Base-by-base conservation (phyloP, 1,284 basidiomycete species). In the Phellopilus nigrolimitatus region DNA sequence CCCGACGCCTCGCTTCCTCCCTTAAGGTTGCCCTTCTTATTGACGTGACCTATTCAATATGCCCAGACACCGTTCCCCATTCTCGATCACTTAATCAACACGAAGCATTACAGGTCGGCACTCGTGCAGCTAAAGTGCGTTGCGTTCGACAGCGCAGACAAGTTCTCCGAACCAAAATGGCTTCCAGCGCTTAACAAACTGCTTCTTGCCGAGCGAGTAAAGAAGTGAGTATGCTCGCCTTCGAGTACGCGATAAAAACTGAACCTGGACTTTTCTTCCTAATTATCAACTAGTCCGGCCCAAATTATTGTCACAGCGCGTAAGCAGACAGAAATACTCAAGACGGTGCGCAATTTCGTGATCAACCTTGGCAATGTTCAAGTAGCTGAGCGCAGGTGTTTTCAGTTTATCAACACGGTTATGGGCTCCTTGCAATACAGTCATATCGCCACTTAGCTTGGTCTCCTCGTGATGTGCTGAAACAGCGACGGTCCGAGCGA, bases 131-230 rank as follows among this genome's bases (percentile, higher is more conserved):
- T 43, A 2, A 43, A 27, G 28, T 43, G 41, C 28, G 15, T 27
- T 15, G 41, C 27, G 10, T 43, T 43, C 41, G 41, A 43, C 21
- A 24, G 10, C 15, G 41, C 41, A 27, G 41, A 43, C 24, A 15
- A 43, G 3, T 43, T 43, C 28, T 15, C 41, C 12, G 24, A 43
- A 10, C 41, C 41, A n/a, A 28, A 43, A 13, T 43, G 41, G 41
- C 15, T 43, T 6, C 41, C 41, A n/a, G 41, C 41, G 3, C 41
- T 43, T 15, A 21, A 28, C 7, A 28, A 43, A 21, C n/a, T 15
- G 24, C 22, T 43, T 10, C 7, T 27, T n/a, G 27, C 17, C 10
- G 41, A 43, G 21, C 31, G 31, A n/a, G 10, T 33, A 33, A 33
- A 3, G 10, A 9, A 33, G 31, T 33, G 6, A 9, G 31, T 33